These are phyloP conservation scores for Psilocybe cubensis DNA, from an alignment of 768 basidiomycete genomes.

Conservation along the genomic window DNA sequence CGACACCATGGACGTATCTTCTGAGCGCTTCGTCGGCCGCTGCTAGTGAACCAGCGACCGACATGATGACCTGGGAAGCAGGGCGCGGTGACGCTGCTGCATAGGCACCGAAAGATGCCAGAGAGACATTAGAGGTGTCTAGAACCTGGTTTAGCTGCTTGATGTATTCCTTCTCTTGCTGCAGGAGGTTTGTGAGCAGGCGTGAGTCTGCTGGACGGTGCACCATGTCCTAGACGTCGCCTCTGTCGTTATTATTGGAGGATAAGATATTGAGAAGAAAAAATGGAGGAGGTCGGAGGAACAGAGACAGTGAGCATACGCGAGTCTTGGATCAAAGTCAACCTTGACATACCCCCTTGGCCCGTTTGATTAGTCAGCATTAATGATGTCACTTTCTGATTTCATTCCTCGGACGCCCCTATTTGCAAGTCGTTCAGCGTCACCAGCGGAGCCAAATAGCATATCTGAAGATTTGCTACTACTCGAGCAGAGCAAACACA, in stretches of 20 bases:
- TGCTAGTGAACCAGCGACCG: slow-evolving; percentile 60
- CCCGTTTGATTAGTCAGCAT: not conserved
- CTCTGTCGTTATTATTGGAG: not conserved
- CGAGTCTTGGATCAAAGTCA: not conserved
- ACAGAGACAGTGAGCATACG: not conserved
- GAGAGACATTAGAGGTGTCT: slow-evolving; percentile 59
- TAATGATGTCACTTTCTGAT: not conserved
- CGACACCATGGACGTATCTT: slow-evolving; percentile 60
- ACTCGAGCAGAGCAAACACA: too few relatives aligned
- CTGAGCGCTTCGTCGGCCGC: slow-evolving; percentile 72
- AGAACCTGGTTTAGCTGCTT: slow-evolving; percentile 63
- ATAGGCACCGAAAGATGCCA: slow-evolving; percentile 73
- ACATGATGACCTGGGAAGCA: slow-evolving; percentile 54
- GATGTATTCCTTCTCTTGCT: slow-evolving; percentile 72
- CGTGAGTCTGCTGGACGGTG: slow-evolving; percentile 76
- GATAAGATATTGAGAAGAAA: not conserved
- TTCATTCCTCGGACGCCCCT: not conserved
- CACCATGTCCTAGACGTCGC: slow-evolving; percentile 48
- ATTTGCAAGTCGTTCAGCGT: not conserved
- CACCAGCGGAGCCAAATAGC: too few relatives aligned
- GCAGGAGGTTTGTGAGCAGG: slow-evolving; percentile 67
- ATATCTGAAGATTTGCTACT: too few relatives aligned
- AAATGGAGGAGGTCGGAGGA: not conserved
- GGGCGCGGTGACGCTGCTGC: slow-evolving; percentile 67
- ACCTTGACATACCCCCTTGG: not conserved